Percentiles rank a stretch among this genome's conserved stretches.
These are phyloP conservation scores for Cryphonectria naterciae DNA, from an alignment of 2,329 filamentous ascomycete genomes.

Conservation along the genomic window DNA sequence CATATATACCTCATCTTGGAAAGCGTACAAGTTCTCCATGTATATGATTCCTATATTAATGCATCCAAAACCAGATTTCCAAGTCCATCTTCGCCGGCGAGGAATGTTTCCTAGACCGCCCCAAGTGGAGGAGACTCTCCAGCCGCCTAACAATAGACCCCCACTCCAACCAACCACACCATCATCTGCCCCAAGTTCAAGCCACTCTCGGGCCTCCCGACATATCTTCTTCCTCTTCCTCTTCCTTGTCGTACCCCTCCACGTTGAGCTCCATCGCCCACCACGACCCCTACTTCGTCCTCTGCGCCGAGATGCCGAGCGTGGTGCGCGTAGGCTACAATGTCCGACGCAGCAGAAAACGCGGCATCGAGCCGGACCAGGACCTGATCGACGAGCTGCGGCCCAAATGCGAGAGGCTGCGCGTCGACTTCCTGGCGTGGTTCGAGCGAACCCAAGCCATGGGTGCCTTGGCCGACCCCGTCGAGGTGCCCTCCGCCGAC, in stretches of 20 bases:
- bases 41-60: not conserved
- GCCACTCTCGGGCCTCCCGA: not conserved
- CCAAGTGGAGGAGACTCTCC: constrained; percentile 43
- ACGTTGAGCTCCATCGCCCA: constrained; percentile 15
- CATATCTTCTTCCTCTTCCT: not conserved
- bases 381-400: constrained; percentile 37
- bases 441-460: constrained; percentile 34
- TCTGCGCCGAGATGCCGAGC: constrained; percentile 41
- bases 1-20: not conserved
- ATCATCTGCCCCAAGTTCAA: constrained; percentile 20
- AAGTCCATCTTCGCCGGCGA: constrained; percentile 43
- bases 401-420: constrained; percentile 36
- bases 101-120: constrained; percentile 43
- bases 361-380: constrained; percentile 37
- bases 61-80: constrained; percentile 39
- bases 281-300: constrained; percentile 40
- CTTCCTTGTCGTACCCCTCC: not conserved
- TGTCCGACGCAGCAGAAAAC: constrained; percentile 38
- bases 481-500: constrained; percentile 37
- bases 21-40: too few species aligned
- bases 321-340: constrained; percentile 40
- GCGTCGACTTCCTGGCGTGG: constrained; percentile 40
- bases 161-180: constrained; percentile 27
- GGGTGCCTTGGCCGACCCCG: constrained; percentile 33
- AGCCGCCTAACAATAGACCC: constrained; percentile 36